A percentile compares a stretch with the other conserved stretches of the same genome.
These are phyloP conservation scores for Salix dunnii DNA, from an alignment of 345 rosid species.

Conservation along the genomic window DNA sequence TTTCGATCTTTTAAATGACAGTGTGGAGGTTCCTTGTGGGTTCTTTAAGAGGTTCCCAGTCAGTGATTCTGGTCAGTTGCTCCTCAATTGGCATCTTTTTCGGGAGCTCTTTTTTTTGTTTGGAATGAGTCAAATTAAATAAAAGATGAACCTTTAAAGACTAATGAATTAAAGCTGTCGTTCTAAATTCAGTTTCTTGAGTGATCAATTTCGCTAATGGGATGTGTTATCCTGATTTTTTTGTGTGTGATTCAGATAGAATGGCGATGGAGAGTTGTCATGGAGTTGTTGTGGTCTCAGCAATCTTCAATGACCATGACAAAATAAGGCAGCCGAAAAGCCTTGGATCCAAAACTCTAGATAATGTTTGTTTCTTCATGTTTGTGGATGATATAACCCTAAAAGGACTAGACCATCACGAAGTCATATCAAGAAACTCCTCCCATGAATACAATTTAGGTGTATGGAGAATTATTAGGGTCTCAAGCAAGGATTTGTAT, in stretches of 20 bases:
- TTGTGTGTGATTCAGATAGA: constrained; percentile 43
- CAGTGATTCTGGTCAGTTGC: constrained; percentile 53
- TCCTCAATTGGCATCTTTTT: constrained; percentile 2
- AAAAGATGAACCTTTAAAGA: too few species aligned
- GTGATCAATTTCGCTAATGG: not conserved
- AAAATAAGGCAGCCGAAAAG: constrained; percentile 80
- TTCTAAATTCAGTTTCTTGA: too few species aligned
- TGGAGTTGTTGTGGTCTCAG: constrained; percentile 75
- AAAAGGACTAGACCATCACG: constrained; percentile 40
- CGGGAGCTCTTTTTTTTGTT: not conserved
- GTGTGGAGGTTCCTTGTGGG: constrained; percentile 24
- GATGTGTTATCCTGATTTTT: not conserved
- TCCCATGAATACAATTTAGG: constrained; percentile 39
- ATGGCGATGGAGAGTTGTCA: constrained; percentile 71
- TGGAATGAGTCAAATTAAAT: not conserved
- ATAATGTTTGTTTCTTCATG: constrained; percentile 74
- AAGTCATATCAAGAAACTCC: constrained; percentile 36
- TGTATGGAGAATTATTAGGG: constrained; percentile 64
- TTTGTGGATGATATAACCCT: constrained; percentile 69
- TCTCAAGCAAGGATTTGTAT: constrained; percentile 39
- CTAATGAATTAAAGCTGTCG: too few species aligned
- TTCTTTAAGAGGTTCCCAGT: constrained; percentile 62
- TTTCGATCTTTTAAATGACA: constrained; percentile 34
- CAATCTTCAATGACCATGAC: constrained; percentile 86
- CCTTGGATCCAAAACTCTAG: constrained; percentile 63